phyloP scores from a whole-genome alignment of 768 basidiomycete species.

The Coprinopsis marcescibilis region DNA sequence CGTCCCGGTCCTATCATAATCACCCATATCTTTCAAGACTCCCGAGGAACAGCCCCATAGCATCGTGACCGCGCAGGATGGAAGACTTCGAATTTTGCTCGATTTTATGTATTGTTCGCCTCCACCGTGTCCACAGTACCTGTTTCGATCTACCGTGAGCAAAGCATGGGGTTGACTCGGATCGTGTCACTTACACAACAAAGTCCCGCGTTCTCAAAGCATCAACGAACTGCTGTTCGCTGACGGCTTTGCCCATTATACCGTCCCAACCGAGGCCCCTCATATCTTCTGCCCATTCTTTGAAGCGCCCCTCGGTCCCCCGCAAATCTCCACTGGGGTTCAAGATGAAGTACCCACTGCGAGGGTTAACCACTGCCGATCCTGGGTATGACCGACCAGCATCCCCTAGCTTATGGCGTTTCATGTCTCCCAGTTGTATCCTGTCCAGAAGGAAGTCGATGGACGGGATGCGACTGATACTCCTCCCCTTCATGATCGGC shows the following conservation, averaged over 20 bases:
- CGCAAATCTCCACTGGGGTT: slow-evolving; percentile 91
- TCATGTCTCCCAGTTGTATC: slow-evolving; percentile 51
- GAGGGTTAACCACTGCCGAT: slow-evolving; percentile 54
- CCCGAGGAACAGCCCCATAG: slow-evolving; percentile 99
- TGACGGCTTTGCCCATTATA: slow-evolving; percentile 65
- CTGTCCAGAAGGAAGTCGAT: slow-evolving; percentile 85
- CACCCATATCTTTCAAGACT: slow-evolving; percentile 80
- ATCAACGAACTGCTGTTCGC: slow-evolving; percentile 75
- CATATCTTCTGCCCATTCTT: slow-evolving; percentile 73
- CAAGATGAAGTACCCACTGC: slow-evolving; percentile 74
- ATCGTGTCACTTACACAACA: slow-evolving; percentile 84
- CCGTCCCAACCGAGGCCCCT: slow-evolving; percentile 77
- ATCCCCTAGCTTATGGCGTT: slow-evolving; percentile 20
- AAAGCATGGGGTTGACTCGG: background rate
- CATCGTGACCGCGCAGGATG: slow-evolving; percentile 89
- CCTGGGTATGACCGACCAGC: slow-evolving; percentile 25
- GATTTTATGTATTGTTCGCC: slow-evolving; percentile 92
- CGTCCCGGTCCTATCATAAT: slow-evolving; percentile 88
- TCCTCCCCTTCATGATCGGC: slow-evolving; percentile 74
- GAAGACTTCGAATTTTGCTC: slow-evolving; percentile 74
- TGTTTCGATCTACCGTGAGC: slow-evolving; percentile 23
- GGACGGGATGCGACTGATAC: slow-evolving; percentile 90
- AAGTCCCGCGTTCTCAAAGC: slow-evolving; percentile 74
- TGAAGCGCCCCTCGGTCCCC: slow-evolving; percentile 79
- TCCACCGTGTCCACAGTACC: slow-evolving; percentile 97